Base-by-base conservation (phyloP, 106 monocot species). In the Hemerocallis citrina region DNA sequence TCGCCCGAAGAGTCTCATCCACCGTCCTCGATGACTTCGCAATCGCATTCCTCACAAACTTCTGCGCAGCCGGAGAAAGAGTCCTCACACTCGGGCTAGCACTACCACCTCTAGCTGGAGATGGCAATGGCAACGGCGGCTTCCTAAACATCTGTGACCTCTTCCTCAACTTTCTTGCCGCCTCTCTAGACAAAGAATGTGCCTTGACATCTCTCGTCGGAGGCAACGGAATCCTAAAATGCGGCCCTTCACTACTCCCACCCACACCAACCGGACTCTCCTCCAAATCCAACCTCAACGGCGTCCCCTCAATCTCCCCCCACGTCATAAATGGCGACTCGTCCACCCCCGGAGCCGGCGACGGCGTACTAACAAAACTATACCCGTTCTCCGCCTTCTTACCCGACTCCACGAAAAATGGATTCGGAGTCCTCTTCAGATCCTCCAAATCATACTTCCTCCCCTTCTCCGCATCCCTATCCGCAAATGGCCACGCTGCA, bases 241-340 rank as follows among this genome's bases (percentile, higher is more conserved):
- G 84, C 17, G 96, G 81, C 6, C 84, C 79, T 44, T 81, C 74
- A 31, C 68, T 77, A 42, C 84, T 82, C 25, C 81, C 89, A 27
- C 74, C 78, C 14, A 64, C 55, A 30, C 57, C 82, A 14, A 71
- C 27, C 2, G 76, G 59, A 1, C 58, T 45, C 14, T 91, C 96
- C 42, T 96, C 90, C 21, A 66, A 24, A 68, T 98, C 96, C 72
- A 98, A 59, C 56, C 96, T 70, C 59, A 98, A 47, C 0, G 96
- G 96, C 1, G 96, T 91, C 15, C 96, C 96, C 28, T 91, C 91
- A 47, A 98, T 98, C 63, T 91, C 96, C 37, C 96, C 96, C 96
- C 96, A 98, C 0, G 96, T 98, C 79, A 98, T 98, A 61, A 98
- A 85, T 0, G 96, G 96, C 0, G 91, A 98, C 20, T 83, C 96